A percentile compares a stretch with the other conserved stretches of the same genome.
These are phyloP conservation scores for Atalantia buxifolia DNA, from an alignment of 345 rosid genomes.

Conservation along the genomic window DNA sequence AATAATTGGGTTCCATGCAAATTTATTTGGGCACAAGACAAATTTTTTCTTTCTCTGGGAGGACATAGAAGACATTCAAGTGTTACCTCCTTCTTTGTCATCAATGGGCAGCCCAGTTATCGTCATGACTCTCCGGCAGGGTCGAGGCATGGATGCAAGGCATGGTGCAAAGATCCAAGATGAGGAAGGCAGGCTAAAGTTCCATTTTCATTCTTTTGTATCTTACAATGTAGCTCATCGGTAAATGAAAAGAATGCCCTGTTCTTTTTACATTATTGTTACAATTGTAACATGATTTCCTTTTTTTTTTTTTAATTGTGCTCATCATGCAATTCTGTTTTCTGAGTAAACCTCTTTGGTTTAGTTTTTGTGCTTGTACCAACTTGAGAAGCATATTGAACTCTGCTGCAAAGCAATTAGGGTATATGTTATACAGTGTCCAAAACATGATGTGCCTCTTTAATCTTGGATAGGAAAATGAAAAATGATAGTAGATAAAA, in stretches of 20 bases:
- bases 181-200: conserved; percentile 92
- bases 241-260: conserved; percentile 32
- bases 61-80: conserved; percentile 85
- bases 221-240: conserved; percentile 84
- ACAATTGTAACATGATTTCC: background rate
- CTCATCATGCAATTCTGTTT: background rate
- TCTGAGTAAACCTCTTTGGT: background rate
- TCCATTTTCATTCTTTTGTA: conserved; percentile 91
- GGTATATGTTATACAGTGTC: background rate
- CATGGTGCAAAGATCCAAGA: conserved; percentile 88
- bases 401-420: background rate
- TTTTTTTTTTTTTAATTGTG: background rate
- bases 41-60: conserved; percentile 97
- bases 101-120: conserved; percentile 95
- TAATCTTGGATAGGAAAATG: background rate
- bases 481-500: background rate
- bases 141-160: conserved; percentile 85
- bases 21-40: conserved; percentile 87
- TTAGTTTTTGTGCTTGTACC: background rate
- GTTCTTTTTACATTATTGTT: background rate
- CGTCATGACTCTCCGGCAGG: conserved; percentile 70
- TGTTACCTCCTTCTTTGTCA: conserved; percentile 72
- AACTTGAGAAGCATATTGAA: background rate
- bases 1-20: conserved; percentile 89
- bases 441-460: background rate